Conservation (phyloP, 2,329 filamentous ascomycete species). For the Diaporthe ilicicola region DNA sequence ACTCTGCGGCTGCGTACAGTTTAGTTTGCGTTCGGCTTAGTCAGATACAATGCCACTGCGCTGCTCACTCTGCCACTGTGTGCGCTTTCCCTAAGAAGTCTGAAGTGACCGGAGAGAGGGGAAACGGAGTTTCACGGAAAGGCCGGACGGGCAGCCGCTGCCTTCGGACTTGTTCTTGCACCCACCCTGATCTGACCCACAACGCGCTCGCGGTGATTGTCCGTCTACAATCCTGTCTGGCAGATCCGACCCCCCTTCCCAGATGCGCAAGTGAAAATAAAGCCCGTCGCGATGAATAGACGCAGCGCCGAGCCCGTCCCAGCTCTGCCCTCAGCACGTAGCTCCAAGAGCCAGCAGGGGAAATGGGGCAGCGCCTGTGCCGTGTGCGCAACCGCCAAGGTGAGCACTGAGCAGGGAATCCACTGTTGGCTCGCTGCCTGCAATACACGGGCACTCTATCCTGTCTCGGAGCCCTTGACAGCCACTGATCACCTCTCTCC, state of each 20-base stretch:
- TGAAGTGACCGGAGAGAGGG: background rate
- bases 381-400: conserved; percentile 30
- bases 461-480: background rate
- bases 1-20: no score
- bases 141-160: background rate
- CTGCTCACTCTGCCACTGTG: background rate
- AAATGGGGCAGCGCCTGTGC: conserved; percentile 33
- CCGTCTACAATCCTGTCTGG: background rate
- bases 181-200: background rate
- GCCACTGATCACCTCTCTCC: background rate
- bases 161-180: background rate
- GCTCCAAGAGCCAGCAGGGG: conserved; percentile 21
- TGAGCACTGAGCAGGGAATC: conserved; percentile 23
- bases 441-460: no score
- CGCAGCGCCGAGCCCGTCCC: conserved; percentile 20
- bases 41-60: background rate
- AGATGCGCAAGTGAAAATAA: background rate
- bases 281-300: conserved; percentile 18
- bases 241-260: no score
- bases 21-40: background rate
- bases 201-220: background rate
- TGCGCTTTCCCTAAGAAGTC: conserved; percentile 7
- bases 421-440: background rate
- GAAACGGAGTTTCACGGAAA: conserved; percentile 9
- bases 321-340: background rate